Evolutionary conservation across 148 eudicot species (phyloP).

Genomic region (Rhododendron ovatum): DNA sequence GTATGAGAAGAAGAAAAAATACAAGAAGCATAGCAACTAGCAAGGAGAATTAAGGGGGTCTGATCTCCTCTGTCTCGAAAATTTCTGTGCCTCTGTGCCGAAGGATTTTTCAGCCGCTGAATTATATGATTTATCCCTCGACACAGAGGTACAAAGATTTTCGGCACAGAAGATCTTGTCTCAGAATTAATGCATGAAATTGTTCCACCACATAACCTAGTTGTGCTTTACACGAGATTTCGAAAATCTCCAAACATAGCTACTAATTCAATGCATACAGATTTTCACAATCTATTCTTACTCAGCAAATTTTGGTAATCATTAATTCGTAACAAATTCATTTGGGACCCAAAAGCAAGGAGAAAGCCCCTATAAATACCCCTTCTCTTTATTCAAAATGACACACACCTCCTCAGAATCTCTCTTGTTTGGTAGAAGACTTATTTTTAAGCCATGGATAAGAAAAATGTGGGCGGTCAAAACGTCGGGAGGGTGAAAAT

Average conservation of each 20-base stretch:
- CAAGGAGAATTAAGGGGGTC: too few species aligned
- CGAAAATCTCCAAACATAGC: neutral
- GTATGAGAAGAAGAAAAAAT: neutral
- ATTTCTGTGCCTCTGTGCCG: too few species aligned
- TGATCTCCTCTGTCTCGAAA: too few species aligned
- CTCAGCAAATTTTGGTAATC: too few species aligned
- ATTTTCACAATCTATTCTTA: neutral
- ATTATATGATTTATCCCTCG: too few species aligned
- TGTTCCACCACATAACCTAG: neutral
- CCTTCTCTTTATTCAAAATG: neutral
- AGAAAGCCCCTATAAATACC: neutral
- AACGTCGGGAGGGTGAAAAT: neutral
- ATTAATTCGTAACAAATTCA: neutral
- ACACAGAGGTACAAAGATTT: too few species aligned
- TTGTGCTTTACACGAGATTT: neutral
- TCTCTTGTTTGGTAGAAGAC: neutral
- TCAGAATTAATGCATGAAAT: neutral
- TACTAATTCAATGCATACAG: neutral
- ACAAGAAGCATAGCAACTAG: neutral
- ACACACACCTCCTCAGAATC: neutral
- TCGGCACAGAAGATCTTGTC: too few species aligned
- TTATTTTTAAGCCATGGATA: neutral
- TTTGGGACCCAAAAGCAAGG: neutral
- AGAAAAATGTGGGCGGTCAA: neutral
- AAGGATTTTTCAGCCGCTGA: rapidly evolving